Conservation (phyloP, 371 early-diverging fungal species). For the Paramicrosporidium saccamoebae region DNA sequence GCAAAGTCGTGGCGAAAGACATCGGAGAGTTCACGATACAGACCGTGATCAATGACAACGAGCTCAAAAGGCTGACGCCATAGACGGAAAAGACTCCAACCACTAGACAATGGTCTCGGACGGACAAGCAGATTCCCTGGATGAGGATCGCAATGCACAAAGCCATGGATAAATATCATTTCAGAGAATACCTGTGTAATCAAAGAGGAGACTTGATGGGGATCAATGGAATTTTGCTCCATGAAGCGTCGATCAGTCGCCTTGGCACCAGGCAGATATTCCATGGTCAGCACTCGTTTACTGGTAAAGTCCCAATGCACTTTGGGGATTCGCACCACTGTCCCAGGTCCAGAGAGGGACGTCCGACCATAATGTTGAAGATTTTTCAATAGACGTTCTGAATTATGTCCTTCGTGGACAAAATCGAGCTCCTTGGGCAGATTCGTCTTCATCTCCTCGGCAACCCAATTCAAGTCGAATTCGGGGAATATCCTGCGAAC, state of each 20-base stretch:
- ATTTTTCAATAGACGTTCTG: slow-evolving; percentile 14
- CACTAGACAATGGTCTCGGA: slow-evolving; percentile 9
- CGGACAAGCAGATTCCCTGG: slow-evolving; percentile 38
- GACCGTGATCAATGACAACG: slow-evolving; percentile 64
- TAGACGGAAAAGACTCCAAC: slow-evolving; percentile 6
- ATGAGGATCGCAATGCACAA: slow-evolving; percentile 45
- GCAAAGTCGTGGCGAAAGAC: slow-evolving; percentile 57
- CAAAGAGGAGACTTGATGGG: slow-evolving; percentile 25
- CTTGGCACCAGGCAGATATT: slow-evolving; percentile 24
- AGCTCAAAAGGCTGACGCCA: slow-evolving; percentile 28
- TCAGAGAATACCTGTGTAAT: slow-evolving; percentile 35
- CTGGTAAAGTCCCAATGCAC: slow-evolving; percentile 13
- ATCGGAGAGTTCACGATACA: slow-evolving; percentile 37
- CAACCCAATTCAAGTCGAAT: slow-evolving; percentile 66
- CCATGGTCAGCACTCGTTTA: slow-evolving; percentile 16
- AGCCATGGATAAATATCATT: slow-evolving; percentile 69
- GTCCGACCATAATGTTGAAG: slow-evolving; percentile 10
- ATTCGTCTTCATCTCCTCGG: slow-evolving; percentile 43
- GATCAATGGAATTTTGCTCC: slow-evolving; percentile 21
- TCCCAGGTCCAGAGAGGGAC: no score
- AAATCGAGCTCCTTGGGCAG: slow-evolving; percentile 67
- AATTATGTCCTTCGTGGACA: slow-evolving; percentile 30
- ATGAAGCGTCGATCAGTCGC: slow-evolving; percentile 37
- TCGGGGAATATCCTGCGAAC: slow-evolving; percentile 35
- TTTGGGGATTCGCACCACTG: slow-evolving; percentile 11